Evolutionary conservation across 2,329 filamentous ascomycete genomes (phyloP).

Genomic region (Samsoniella hepiali): DNA sequence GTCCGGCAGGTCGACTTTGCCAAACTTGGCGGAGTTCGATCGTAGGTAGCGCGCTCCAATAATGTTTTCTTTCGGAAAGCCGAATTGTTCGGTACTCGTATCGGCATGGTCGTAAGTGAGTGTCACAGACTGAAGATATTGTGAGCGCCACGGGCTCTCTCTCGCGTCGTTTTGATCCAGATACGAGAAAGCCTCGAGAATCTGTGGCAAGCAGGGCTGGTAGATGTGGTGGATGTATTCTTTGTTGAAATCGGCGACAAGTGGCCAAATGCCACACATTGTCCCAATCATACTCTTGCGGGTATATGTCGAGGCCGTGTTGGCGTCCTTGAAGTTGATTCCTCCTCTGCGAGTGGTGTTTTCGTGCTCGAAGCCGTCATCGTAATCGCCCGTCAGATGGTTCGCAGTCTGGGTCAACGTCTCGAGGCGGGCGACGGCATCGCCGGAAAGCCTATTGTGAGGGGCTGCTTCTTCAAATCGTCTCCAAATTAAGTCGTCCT

Average conservation of each 20-base stretch:
- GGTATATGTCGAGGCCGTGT: conserved; percentile 42
- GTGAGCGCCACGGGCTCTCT: conserved; percentile 32
- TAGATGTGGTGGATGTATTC: conserved; percentile 42
- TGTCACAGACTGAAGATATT: conserved; percentile 34
- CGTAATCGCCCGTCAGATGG: conserved; percentile 34
- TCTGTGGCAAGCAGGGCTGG: conserved; percentile 40
- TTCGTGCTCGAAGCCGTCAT: conserved; percentile 32
- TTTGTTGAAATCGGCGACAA: conserved; percentile 41
- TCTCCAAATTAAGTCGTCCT: conserved; percentile 37
- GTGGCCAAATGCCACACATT: conserved; percentile 39
- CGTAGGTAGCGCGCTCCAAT: conserved; percentile 31
- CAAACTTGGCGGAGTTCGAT: conserved; percentile 28
- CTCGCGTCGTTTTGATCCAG: conserved; percentile 16
- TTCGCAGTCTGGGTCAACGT: conserved; percentile 32
- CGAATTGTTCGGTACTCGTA: conserved; percentile 30
- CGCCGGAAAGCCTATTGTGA: conserved; percentile 31
- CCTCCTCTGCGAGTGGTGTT: conserved; percentile 30
- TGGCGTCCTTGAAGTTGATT: conserved; percentile 39
- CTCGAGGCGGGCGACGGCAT: conserved; percentile 29
- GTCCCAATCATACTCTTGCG: conserved; percentile 42
- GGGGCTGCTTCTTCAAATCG: conserved; percentile 33
- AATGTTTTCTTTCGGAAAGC: conserved; percentile 29
- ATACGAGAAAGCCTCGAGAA: conserved; percentile 28
- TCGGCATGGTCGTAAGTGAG: conserved; percentile 34
- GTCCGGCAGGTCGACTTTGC: conserved; percentile 28